Evolutionary conservation across 345 rosid genomes (phyloP).

Genomic region (Durio zibethinus): DNA sequence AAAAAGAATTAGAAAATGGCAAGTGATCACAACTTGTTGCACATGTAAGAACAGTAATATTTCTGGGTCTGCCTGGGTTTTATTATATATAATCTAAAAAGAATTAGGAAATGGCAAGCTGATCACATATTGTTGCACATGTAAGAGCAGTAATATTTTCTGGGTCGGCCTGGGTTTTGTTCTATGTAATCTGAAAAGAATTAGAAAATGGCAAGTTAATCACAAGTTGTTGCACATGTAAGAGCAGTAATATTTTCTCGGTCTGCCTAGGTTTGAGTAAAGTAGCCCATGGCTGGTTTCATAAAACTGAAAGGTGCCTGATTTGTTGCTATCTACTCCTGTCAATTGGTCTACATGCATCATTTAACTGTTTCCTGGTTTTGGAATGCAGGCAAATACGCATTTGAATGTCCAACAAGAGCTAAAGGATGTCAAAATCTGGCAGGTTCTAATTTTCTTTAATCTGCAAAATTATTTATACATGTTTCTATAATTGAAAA

Average conservation of each 20-base stretch:
- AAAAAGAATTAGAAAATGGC: not conserved
- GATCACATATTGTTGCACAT: not conserved
- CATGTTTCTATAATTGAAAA: not conserved
- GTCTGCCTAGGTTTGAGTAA: not conserved
- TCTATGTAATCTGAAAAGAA: not conserved
- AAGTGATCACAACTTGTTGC: not conserved
- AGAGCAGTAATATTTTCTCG: not conserved
- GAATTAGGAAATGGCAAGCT: not conserved
- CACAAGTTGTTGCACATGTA: not conserved
- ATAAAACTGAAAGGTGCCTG: not conserved
- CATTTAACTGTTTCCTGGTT: constrained; percentile 16
- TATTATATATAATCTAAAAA: not conserved
- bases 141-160: not conserved
- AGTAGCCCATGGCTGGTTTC: not conserved
- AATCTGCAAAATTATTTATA: not conserved
- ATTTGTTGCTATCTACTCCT: not conserved
- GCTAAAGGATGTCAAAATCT: constrained; percentile 91
- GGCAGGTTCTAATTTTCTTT: constrained; percentile 68
- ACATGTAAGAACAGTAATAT: not conserved
- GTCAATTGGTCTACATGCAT: not conserved
- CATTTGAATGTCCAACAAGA: constrained; percentile 85
- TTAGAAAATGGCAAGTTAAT: not conserved
- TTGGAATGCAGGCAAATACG: constrained; percentile 76
- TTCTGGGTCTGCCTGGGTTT: too few species aligned
- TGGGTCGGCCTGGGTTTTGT: not conserved